Percentiles rank a stretch among this genome's conserved stretches.
Evolutionary conservation across 2,329 filamentous ascomycete species (phyloP).

Genomic region (Amesomyces nigricolor): DNA sequence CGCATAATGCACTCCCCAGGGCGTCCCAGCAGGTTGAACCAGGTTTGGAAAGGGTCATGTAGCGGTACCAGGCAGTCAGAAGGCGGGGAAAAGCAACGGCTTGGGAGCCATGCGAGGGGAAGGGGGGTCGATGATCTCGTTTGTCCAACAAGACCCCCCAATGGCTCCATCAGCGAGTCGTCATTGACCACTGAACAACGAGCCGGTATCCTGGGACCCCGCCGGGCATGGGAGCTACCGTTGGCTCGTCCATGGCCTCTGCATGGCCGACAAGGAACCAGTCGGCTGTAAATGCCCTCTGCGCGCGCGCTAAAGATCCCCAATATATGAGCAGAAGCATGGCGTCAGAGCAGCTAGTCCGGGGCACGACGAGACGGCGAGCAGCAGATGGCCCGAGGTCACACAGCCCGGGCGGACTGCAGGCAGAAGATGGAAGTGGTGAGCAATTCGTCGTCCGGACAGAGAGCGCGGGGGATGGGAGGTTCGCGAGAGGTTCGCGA

Average conservation of each 20-base stretch:
- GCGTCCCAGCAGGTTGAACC: not conserved
- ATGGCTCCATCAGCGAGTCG: constrained; percentile 9
- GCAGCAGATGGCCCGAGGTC: not conserved
- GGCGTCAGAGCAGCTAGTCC: constrained; percentile 14
- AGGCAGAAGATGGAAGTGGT: constrained; percentile 6
- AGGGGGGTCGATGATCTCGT: constrained; percentile 13
- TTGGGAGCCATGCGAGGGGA: constrained; percentile 26
- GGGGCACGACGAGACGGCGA: not conserved
- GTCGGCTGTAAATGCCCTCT: constrained; percentile 8
- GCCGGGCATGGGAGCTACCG: constrained; percentile 18
- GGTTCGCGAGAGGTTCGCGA: not conserved
- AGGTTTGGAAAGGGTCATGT: constrained; percentile 6
- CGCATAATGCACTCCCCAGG: constrained; percentile 9
- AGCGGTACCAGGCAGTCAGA: constrained; percentile 5
- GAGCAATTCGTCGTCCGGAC: constrained; percentile 8
- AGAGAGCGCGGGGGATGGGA: not conserved
- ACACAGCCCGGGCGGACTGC: not conserved
- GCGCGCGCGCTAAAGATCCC: constrained; percentile 3
- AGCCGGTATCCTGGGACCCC: constrained; percentile 20
- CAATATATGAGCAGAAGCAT: constrained; percentile 12
- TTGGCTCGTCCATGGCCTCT: constrained; percentile 15
- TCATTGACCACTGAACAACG: constrained; percentile 20
- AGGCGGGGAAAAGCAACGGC: constrained; percentile 29
- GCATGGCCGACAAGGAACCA: constrained; percentile 19
- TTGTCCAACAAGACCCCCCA: constrained; percentile 15